Evolutionary conservation across 106 monocot species (phyloP).

Genomic region (Ottelia alismoides): DNA sequence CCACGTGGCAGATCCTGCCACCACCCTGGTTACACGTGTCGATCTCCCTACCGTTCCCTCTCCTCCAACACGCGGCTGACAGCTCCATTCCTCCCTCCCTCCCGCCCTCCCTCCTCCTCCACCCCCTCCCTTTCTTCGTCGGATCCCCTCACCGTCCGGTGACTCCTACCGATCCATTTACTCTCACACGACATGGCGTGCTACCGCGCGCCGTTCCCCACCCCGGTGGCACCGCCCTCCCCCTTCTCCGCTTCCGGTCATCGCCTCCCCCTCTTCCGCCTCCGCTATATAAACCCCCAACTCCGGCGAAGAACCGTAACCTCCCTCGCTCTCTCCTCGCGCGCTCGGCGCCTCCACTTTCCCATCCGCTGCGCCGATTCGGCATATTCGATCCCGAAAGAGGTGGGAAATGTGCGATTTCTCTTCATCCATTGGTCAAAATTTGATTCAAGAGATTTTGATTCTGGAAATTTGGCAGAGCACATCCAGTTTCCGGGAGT

Average conservation of each 20-base stretch:
- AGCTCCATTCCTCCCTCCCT: not conserved
- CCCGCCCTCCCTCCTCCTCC: not conserved
- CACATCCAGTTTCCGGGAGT: constrained; percentile 27
- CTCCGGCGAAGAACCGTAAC: no score
- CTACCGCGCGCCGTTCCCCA: not conserved
- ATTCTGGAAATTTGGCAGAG: no score
- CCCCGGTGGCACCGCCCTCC: not conserved
- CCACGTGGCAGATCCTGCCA: not conserved
- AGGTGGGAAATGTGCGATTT: no score
- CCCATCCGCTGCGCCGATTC: no score
- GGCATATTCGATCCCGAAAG: no score
- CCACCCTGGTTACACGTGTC: not conserved
- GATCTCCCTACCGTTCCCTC: not conserved
- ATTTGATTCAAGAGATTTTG: no score
- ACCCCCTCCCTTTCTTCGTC: not conserved
- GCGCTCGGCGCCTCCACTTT: no score
- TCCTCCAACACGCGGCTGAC: not conserved
- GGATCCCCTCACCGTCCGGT: not conserved
- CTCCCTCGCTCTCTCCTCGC: no score
- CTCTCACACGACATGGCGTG: no score
- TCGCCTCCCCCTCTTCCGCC: not conserved
- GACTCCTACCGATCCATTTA: no score
- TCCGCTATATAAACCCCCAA: not conserved
- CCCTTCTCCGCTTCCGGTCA: not conserved
- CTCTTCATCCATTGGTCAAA: no score